A percentile compares a stretch with the other conserved stretches of the same genome.
These are phyloP conservation scores for Ailanthus altissimus DNA, from an alignment of 345 rosid genomes.

Conservation along the genomic window DNA sequence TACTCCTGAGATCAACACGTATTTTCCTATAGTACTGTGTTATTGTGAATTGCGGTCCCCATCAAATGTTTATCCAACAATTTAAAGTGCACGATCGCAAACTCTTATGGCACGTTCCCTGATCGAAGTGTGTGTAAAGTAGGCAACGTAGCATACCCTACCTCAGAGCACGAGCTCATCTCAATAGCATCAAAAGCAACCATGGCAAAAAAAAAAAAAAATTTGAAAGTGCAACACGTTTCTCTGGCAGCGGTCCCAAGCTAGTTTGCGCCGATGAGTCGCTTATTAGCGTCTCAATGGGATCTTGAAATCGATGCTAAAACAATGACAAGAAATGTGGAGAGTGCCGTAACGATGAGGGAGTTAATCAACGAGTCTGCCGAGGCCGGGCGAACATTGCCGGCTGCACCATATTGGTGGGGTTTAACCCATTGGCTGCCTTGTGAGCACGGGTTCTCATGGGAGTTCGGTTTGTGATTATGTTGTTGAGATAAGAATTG, in stretches of 20 bases:
- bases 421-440: slow-evolving; percentile 78
- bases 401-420: slow-evolving; percentile 90
- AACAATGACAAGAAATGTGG: slow-evolving; percentile 52
- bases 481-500: slow-evolving; percentile 54
- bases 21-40: too few relatives aligned
- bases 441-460: slow-evolving; percentile 81
- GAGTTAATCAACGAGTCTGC: slow-evolving; percentile 62
- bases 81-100: too few relatives aligned
- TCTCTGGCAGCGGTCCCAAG: slow-evolving; percentile 69
- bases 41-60: too few relatives aligned
- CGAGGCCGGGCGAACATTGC: slow-evolving; percentile 61
- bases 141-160: too few relatives aligned
- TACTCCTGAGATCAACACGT: too few relatives aligned
- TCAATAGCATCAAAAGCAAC: too few relatives aligned
- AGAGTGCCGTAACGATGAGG: slow-evolving; percentile 62
- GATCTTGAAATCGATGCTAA: slow-evolving; percentile 31
- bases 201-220: too few relatives aligned
- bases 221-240: slow-evolving; percentile 75
- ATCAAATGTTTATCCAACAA: too few relatives aligned
- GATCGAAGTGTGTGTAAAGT: too few relatives aligned
- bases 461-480: slow-evolving; percentile 83
- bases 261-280: slow-evolving; percentile 62
- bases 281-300: slow-evolving; percentile 66
- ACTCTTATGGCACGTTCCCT: too few relatives aligned
- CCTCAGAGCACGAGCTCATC: too few relatives aligned